Conservation (phyloP, 306 rosid genomes). For the Cicer pinnatifidum region DNA sequence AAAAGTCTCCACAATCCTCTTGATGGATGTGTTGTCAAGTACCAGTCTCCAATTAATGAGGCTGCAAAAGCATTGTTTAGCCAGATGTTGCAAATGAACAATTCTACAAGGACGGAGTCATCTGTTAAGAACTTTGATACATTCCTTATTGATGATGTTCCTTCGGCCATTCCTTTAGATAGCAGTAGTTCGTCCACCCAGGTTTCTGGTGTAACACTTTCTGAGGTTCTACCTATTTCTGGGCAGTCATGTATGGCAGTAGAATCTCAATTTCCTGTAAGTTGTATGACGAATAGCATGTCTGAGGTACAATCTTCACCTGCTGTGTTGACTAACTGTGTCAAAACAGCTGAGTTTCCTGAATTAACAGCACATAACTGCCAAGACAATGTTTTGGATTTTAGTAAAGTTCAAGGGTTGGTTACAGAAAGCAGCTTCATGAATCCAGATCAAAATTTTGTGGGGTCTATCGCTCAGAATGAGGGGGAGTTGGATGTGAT, state of each 20-base stretch:
- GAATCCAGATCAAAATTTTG: conserved; percentile 47
- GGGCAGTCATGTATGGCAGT: conserved; percentile 45
- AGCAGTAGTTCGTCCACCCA: conserved; percentile 58
- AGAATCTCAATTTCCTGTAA: conserved; percentile 42
- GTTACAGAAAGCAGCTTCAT: conserved; percentile 45
- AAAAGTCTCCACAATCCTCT: conserved; percentile 37
- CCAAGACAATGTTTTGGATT: conserved; percentile 47
- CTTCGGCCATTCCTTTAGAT: conserved; percentile 57
- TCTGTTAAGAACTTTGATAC: conserved; percentile 52
- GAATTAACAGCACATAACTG: conserved; percentile 24
- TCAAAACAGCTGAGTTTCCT: conserved; percentile 46
- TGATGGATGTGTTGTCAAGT: conserved; percentile 87
- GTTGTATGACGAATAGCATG: conserved; percentile 42
- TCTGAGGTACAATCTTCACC: conserved; percentile 56
- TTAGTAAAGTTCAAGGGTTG: conserved; percentile 51
- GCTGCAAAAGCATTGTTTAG: conserved; percentile 73
- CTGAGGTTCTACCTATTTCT: conserved; percentile 68
- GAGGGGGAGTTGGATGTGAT: conserved; percentile 49
- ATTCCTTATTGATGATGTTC: conserved; percentile 59
- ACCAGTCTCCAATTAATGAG: conserved; percentile 73
- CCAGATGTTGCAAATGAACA: conserved; percentile 65
- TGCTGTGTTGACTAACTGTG: conserved; percentile 40
- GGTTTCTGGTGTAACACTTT: conserved; percentile 72
- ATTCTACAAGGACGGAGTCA: conserved; percentile 55
- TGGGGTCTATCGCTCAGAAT: conserved; percentile 48